Percentiles rank a stretch among this genome's conserved stretches.
phyloP scores from a whole-genome alignment of 352 stramenopile species.

The Saprolegnia diclina region DNA sequence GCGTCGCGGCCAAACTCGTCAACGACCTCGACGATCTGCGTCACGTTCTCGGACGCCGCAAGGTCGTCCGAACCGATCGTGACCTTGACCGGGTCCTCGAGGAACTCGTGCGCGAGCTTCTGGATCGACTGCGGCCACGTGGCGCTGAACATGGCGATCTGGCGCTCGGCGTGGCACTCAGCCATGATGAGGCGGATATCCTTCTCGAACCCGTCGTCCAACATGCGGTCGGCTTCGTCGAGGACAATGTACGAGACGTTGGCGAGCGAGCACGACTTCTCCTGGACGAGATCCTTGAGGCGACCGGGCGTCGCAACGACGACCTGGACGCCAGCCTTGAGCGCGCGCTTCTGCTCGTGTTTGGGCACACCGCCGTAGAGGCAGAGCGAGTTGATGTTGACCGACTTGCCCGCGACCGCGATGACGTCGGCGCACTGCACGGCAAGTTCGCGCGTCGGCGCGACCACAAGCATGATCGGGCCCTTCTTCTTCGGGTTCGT shows the following conservation, averaged over 20 bases:
- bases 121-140: conserved; percentile 97
- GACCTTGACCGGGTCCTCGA: conserved; percentile 90
- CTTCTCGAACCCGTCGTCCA: conserved; percentile 93
- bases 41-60: conserved; percentile 92
- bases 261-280: conserved; percentile 75
- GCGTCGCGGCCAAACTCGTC: conserved; percentile 88
- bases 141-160: conserved; percentile 97
- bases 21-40: conserved; percentile 93
- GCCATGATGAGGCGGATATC: conserved; percentile 88
- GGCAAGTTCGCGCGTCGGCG: conserved; percentile 91
- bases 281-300: conserved; percentile 88
- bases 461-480: conserved; percentile 90
- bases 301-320: conserved; percentile 95
- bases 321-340: conserved; percentile 86
- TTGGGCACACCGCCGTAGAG: conserved; percentile 97
- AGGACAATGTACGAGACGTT: conserved; percentile 92
- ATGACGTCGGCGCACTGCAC: conserved; percentile 93
- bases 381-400: conserved; percentile 82
- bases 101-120: conserved; percentile 93
- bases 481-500: conserved; percentile 53
- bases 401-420: conserved; percentile 85
- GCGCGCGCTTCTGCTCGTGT: conserved; percentile 82
- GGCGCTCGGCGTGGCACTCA: conserved; percentile 67
- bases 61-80: conserved; percentile 93
- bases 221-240: conserved; percentile 95